These are phyloP conservation scores for Cubamyces sp. DNA, from an alignment of 768 basidiomycete species.

Conservation along the genomic window DNA sequence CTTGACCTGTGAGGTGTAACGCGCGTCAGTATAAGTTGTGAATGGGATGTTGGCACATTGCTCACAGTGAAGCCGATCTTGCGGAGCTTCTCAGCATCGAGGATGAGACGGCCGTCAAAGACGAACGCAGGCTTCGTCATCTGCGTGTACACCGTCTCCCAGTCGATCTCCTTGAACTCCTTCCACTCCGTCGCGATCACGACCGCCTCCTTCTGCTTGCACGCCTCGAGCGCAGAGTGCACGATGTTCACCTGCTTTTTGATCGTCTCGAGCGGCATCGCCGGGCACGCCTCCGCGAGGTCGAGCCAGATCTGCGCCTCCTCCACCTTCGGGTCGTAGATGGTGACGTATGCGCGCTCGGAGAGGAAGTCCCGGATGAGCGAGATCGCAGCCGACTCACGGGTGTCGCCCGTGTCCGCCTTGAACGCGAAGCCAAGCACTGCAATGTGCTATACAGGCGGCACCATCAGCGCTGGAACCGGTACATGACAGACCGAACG, in stretches of 20 bases:
- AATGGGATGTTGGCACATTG: constrained; percentile 6
- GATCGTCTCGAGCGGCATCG: constrained; percentile 65
- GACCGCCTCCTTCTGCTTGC: constrained; percentile 87
- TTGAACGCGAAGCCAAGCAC: constrained; percentile 99
- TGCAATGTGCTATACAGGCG: constrained; percentile 70
- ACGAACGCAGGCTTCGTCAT: constrained; percentile 99
- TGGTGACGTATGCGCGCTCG: constrained; percentile 82
- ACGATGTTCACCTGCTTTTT: constrained; percentile 87
- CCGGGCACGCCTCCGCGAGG: constrained; percentile 69
- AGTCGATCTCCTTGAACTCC: constrained; percentile 93
- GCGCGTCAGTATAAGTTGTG: not conserved
- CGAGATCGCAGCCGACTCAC: constrained; percentile 94
- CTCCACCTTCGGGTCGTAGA: constrained; percentile 92
- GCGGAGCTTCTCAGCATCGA: constrained; percentile 79
- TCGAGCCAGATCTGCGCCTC: constrained; percentile 88
- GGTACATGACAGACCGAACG: constrained; percentile 1
- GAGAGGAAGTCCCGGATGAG: constrained; percentile 92
- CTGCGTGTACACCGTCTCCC: constrained; percentile 78
- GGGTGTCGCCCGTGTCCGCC: constrained; percentile 98
- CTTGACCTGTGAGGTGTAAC: constrained; percentile 46
- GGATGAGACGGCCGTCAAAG: constrained; percentile 89
- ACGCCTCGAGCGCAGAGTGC: constrained; percentile 81
- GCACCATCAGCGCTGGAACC: not conserved
- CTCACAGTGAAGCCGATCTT: constrained; percentile 89
- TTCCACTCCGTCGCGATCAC: constrained; percentile 98